Evolutionary conservation across 352 stramenopile species (phyloP).

Genomic region (Hyaloperonospora brassicae): DNA sequence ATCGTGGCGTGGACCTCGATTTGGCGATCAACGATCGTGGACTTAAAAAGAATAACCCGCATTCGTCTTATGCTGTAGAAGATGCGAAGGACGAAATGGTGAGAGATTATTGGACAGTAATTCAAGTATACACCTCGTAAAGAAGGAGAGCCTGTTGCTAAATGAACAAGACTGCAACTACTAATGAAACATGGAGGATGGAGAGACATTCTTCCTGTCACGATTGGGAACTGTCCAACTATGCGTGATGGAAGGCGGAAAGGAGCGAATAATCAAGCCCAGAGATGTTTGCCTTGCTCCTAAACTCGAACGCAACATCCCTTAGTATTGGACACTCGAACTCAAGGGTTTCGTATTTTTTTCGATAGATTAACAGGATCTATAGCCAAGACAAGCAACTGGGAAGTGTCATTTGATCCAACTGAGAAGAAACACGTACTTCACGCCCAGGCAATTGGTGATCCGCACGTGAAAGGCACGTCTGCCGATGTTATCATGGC

Average conservation of each 20-base stretch:
- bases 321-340: background rate
- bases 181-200: background rate
- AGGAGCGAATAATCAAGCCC: background rate
- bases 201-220: background rate
- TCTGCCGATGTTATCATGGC: too few relatives aligned
- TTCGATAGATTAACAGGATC: background rate
- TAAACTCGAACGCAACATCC: background rate
- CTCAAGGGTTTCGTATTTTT: background rate
- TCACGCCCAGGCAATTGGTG: too few relatives aligned
- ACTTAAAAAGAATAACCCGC: too few relatives aligned
- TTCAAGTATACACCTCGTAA: constrained; percentile 6
- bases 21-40: too few relatives aligned
- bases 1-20: too few relatives aligned
- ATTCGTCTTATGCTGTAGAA: too few relatives aligned
- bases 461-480: too few relatives aligned
- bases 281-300: background rate
- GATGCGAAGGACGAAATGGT: too few relatives aligned
- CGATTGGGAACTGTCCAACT: background rate
- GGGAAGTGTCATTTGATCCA: too few relatives aligned
- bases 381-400: too few relatives aligned
- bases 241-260: background rate
- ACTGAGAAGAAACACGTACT: too few relatives aligned
- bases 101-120: constrained; percentile 4
- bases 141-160: background rate
- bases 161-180: background rate